These are phyloP conservation scores for Ustilago bromivora DNA, from an alignment of 1,284 basidiomycete species.

Conservation along the genomic window DNA sequence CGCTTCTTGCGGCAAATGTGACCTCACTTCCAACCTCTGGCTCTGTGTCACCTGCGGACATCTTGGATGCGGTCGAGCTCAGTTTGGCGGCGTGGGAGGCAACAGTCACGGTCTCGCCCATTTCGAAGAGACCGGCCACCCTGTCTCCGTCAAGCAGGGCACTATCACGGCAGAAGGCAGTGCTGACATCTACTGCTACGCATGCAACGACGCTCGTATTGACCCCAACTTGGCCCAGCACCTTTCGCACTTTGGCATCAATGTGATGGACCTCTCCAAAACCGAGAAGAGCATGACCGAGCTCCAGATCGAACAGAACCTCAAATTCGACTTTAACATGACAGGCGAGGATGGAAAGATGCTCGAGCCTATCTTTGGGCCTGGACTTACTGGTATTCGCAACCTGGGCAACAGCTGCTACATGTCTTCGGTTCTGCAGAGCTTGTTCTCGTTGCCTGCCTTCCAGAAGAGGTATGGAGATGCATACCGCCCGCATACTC, in stretches of 20 bases:
- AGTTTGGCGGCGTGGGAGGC: slow-evolving; percentile 86
- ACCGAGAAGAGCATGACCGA: slow-evolving; percentile 98
- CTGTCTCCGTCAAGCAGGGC: slow-evolving; percentile 91
- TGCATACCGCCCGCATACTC: slow-evolving; percentile 75
- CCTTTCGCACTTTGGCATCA: slow-evolving; percentile 86
- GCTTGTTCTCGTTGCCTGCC: slow-evolving; percentile 81
- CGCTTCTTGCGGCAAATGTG: slow-evolving; percentile 57
- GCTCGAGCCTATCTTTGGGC: slow-evolving; percentile 87
- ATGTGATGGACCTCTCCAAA: slow-evolving; percentile 84
- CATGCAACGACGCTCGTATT: slow-evolving; percentile 86
- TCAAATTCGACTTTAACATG: slow-evolving; percentile 93
- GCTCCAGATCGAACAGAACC: slow-evolving; percentile 95
- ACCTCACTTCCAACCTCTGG: slow-evolving; percentile 81
- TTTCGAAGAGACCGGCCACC: slow-evolving; percentile 81
- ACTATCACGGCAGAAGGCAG: slow-evolving; percentile 95
- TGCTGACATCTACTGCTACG: slow-evolving; percentile 94
- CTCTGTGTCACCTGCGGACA: slow-evolving; percentile 90
- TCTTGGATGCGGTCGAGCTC: slow-evolving; percentile 90
- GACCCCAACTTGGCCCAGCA: slow-evolving; percentile 84
- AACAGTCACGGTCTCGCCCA: slow-evolving; percentile 92
- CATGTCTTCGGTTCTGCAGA: slow-evolving; percentile 93
- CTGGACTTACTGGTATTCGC: slow-evolving; percentile 86
- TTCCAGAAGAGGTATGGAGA: slow-evolving; percentile 83
- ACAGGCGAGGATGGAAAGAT: slow-evolving; percentile 89
- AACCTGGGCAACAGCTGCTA: slow-evolving; percentile 99